Conservation (phyloP, 2,329 filamentous ascomycete species). For the Alternaria panax region DNA sequence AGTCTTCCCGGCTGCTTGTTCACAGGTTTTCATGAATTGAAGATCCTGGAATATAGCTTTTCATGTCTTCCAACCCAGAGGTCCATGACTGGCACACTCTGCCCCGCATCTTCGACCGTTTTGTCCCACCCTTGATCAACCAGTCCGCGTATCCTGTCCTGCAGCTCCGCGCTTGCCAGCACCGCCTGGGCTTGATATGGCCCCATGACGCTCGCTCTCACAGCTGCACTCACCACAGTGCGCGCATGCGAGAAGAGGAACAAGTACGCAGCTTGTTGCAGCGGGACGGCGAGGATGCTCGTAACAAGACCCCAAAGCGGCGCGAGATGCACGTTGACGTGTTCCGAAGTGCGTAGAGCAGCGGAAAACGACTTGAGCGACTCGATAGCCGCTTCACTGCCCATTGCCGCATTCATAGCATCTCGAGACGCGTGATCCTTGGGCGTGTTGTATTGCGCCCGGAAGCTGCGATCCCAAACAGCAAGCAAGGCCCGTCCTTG, state of each 20-base stretch:
- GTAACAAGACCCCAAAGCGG: conserved; percentile 75
- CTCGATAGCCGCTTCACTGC: conserved; percentile 22
- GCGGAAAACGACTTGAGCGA: conserved; percentile 41
- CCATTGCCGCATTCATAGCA: not conserved
- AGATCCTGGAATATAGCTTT: conserved; percentile 83
- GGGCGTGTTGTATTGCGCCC: conserved; percentile 33
- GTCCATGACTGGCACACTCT: conserved; percentile 79
- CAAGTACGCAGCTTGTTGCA: conserved; percentile 73
- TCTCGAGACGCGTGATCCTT: not conserved
- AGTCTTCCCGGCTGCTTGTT: not conserved
- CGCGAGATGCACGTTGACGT: conserved; percentile 67
- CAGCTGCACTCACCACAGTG: conserved; percentile 77
- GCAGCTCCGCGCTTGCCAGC: conserved; percentile 68
- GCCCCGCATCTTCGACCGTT: conserved; percentile 71
- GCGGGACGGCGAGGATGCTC: conserved; percentile 65
- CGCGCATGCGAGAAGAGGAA: conserved; percentile 80
- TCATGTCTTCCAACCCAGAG: conserved; percentile 85
- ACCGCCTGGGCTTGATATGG: conserved; percentile 81
- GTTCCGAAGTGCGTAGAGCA: conserved; percentile 36
- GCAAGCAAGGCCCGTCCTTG: conserved; percentile 78
- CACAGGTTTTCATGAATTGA: conserved; percentile 70
- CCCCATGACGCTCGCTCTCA: conserved; percentile 78
- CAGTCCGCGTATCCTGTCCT: conserved; percentile 63
- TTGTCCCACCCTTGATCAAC: conserved; percentile 68
- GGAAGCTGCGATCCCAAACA: conserved; percentile 78